phyloP scores from a whole-genome alignment of 805 yeast species.

The Sugiyamaella qingdaonensis region DNA sequence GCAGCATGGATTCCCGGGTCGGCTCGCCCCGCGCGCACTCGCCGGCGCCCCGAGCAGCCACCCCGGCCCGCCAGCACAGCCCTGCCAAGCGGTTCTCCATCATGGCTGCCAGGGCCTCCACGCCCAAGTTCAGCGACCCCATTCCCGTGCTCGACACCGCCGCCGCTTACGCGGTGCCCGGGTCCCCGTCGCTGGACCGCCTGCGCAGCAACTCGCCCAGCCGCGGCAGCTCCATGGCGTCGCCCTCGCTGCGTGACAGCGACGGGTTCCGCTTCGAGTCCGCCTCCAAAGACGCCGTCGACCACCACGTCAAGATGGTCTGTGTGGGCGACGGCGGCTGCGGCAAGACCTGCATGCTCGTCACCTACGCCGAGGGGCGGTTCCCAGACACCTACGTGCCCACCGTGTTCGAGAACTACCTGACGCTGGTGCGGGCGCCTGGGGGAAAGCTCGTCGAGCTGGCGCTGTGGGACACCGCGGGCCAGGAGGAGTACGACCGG shows the following conservation, averaged over 20 bases:
- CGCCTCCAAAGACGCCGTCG: background rate
- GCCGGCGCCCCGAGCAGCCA: constrained; percentile 4
- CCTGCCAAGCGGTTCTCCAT: constrained; percentile 9
- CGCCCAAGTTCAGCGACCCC: constrained; percentile 22
- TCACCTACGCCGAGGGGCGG: constrained; percentile 77
- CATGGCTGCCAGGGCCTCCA: background rate
- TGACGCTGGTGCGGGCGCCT: constrained; percentile 82
- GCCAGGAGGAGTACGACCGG: constrained; percentile 96
- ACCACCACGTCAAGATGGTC: constrained; percentile 54
- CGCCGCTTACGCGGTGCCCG: constrained; percentile 11
- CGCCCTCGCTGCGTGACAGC: background rate
- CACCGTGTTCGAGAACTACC: constrained; percentile 95
- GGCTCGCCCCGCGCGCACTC: constrained; percentile 2
- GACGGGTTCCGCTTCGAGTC: background rate
- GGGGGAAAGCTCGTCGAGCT: constrained; percentile 89
- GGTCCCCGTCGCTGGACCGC: constrained; percentile 3
- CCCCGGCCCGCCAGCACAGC: constrained; percentile 3
- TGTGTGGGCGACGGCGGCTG: constrained; percentile 98
- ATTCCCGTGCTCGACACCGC: constrained; percentile 26
- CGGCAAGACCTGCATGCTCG: constrained; percentile 90
- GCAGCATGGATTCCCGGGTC: background rate
- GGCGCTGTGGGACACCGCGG: constrained; percentile 98
- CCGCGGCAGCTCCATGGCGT: background rate
- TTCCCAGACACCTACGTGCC: constrained; percentile 95
- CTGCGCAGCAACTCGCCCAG: background rate